phyloP scores from a whole-genome alignment of 768 basidiomycete genomes.

The Arthromyces matolae region DNA sequence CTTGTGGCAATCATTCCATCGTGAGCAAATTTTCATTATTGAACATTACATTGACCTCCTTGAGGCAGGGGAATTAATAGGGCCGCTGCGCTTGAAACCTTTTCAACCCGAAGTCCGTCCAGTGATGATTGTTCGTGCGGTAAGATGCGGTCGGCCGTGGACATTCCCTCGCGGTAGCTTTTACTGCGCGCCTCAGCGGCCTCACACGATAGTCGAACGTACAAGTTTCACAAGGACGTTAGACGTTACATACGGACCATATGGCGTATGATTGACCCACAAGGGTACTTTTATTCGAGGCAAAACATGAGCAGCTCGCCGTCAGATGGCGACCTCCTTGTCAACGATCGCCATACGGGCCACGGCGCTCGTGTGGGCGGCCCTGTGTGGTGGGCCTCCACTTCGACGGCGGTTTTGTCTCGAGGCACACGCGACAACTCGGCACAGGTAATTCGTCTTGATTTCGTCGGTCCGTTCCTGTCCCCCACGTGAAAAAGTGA shows the following conservation, averaged over 20 bases:
- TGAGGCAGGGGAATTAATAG: no score
- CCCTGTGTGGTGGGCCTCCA: not conserved
- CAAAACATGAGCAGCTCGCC: no score
- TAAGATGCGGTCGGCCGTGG: not conserved
- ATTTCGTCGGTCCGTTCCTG: conserved; percentile 10
- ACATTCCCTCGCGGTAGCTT: not conserved
- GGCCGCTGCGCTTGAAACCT: not conserved
- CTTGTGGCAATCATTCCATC: no score
- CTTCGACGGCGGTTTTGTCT: conserved; percentile 8
- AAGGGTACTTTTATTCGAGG: no score
- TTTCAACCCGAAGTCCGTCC: not conserved
- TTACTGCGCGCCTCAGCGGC: not conserved
- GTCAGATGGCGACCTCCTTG: no score
- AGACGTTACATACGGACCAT: not conserved
- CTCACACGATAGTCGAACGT: conserved; percentile 9
- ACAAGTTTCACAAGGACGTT: not conserved
- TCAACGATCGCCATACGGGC: not conserved
- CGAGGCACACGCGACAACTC: conserved; percentile 15
- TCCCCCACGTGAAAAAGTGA: conserved; percentile 14
- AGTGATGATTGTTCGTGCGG: not conserved
- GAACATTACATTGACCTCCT: no score
- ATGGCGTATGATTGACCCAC: not conserved
- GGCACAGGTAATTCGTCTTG: conserved; percentile 10
- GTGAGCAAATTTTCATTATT: no score
- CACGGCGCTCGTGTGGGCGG: not conserved